Conservation (phyloP, 2,329 filamentous ascomycete genomes). For the Diaporthe vaccinii region DNA sequence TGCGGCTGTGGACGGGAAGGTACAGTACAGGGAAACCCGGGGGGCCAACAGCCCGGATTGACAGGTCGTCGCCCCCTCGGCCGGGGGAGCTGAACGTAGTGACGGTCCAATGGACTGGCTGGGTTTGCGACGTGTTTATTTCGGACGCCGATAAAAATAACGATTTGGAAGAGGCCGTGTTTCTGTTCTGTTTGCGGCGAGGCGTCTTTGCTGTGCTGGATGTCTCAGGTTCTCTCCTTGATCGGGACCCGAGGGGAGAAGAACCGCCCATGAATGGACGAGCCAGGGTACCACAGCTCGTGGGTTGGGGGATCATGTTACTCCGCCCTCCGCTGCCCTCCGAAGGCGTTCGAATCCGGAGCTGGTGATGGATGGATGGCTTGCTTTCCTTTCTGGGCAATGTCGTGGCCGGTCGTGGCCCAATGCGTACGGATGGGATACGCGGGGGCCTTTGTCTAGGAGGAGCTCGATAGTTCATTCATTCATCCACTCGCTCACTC, state of each 20-base stretch:
- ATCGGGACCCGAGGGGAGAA: slow-evolving; percentile 15
- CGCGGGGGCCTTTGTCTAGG: not conserved
- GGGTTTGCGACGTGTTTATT: slow-evolving; percentile 10
- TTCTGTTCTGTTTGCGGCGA: slow-evolving; percentile 31
- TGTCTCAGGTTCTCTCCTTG: slow-evolving; percentile 31
- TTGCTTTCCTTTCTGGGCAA: slow-evolving; percentile 9
- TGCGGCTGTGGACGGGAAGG: slow-evolving; percentile 13
- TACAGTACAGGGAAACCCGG: not conserved
- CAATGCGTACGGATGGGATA: not conserved
- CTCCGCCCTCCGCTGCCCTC: not conserved
- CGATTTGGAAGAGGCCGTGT: slow-evolving; percentile 28
- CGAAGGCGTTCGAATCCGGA: not conserved
- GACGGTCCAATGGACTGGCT: slow-evolving; percentile 9
- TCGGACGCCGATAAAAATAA: slow-evolving; percentile 30
- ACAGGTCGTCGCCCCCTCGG: slow-evolving; percentile 18
- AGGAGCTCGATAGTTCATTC: not conserved
- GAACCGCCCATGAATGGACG: not conserved
- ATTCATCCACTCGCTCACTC: not conserved
- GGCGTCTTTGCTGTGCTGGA: slow-evolving; percentile 28
- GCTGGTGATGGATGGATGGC: slow-evolving; percentile 3
- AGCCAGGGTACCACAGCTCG: not conserved
- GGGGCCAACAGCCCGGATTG: slow-evolving; percentile 19
- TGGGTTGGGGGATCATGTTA: slow-evolving; percentile 29
- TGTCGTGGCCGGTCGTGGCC: slow-evolving; percentile 8
- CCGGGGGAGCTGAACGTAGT: not conserved